Conservation (phyloP, 2,329 filamentous ascomycete species). For the Pseudogymnoascus sp. region DNA sequence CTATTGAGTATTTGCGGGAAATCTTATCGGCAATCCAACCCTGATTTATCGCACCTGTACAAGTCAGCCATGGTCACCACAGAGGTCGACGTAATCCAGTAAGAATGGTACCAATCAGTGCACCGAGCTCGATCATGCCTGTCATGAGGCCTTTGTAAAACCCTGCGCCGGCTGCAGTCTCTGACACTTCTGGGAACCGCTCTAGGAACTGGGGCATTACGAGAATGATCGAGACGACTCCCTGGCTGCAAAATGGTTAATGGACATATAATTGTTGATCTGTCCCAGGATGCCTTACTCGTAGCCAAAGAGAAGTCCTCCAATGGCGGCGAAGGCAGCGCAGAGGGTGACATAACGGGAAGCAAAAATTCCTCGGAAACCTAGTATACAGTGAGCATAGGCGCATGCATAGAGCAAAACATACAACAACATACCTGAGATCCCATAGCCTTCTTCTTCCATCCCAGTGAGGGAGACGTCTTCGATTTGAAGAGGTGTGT, state of each 20-base stretch:
- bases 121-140: constrained; percentile 47
- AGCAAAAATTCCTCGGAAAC: constrained; percentile 26
- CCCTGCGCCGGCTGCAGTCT: constrained; percentile 23
- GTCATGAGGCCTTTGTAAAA: constrained; percentile 31
- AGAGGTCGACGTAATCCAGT: not conserved
- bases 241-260: constrained; percentile 22
- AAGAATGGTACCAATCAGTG: constrained; percentile 25
- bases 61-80: not conserved
- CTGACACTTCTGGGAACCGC: constrained; percentile 27
- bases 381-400: constrained; percentile 13
- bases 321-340: constrained; percentile 29
- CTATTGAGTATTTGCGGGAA: constrained; percentile 42
- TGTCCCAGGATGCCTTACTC: constrained; percentile 15
- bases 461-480: not conserved
- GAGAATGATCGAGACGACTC: constrained; percentile 32
- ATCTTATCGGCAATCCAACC: constrained; percentile 43
- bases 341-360: constrained; percentile 28
- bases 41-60: constrained; percentile 32
- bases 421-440: not conserved
- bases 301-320: constrained; percentile 35
- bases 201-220: constrained; percentile 29
- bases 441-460: not conserved
- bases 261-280: not conserved
- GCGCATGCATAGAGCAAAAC: not conserved
- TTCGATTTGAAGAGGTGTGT: not conserved